Base-by-base conservation (phyloP, 176 grass and related monocot genomes). In the Eremochloa ophiuroides region DNA sequence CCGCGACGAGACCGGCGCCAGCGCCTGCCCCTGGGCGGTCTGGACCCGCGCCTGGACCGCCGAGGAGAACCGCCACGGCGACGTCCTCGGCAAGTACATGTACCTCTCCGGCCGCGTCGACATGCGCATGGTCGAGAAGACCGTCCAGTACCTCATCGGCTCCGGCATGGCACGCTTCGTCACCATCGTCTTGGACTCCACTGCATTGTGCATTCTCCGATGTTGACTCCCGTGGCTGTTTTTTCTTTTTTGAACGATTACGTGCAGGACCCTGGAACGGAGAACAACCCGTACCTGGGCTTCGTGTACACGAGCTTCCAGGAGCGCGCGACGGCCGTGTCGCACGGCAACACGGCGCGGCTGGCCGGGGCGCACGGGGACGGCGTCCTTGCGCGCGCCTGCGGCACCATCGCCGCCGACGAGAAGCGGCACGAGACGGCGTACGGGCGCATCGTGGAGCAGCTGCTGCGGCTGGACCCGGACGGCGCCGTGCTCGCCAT, bases 241-340 rank as follows among this genome's bases (percentile, higher is more conserved):
- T 13, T 17, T 50, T 50, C 25, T 27, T 9, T 41, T 3, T 42
- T 18, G 17, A 51, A 47, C 27, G 4, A 3, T 1, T 44, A 38
- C 6, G 1, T 7, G 37, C 79, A 94, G 94, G 93, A 98, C 14
- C 92, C 95, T 0, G 42, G 90, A 1, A 98, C 95, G 16, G 95
- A 98, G 86, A 98, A 98, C 86, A 95, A 93, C 78, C 96, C 96
- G 0, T 95, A 95, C 78, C 63, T 98, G 67, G 93, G 95, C 46
- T 98, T 93, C 83, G 91, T 94, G 51, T 98, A 98, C 95, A 98
- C 95, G 6, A 95, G 92, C 51, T 98, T 98, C 88, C 95, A 98
- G 88, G 92, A 98, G 86, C 95, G 92, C 22, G 93, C 93, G 1
- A 98, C 96, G 28, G 90, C 88, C 48, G 73, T 95, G 18, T 98